Conservation (phyloP, 2,329 filamentous ascomycete genomes). For the Coniella lustricola region DNA sequence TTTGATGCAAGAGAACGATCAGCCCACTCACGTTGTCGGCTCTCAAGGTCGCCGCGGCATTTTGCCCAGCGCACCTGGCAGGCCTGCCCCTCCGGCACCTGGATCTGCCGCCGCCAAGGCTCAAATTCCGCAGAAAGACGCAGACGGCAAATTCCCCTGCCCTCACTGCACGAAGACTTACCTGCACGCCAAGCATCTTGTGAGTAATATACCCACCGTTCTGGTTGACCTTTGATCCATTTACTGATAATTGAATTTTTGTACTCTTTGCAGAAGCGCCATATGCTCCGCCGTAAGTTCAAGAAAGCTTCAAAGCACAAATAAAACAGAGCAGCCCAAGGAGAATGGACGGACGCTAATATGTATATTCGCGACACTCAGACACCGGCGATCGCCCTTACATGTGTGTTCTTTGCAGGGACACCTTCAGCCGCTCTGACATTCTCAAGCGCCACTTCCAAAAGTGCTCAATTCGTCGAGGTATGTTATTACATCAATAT, state of each 20-base stretch:
- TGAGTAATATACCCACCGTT: neutral
- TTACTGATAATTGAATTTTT: neutral
- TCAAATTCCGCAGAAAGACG: conserved; percentile 87
- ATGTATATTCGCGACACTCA: conserved; percentile 28
- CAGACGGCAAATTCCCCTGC: conserved; percentile 96
- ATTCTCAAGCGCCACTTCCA: conserved; percentile 99
- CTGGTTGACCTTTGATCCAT: neutral
- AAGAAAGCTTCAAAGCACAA: too few species aligned
- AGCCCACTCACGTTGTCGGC: conserved; percentile 86
- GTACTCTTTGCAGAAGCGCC: conserved; percentile 66
- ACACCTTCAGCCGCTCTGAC: conserved; percentile 96
- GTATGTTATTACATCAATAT: neutral
- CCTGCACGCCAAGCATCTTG: conserved; percentile 86
- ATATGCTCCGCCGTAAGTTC: conserved; percentile 87
- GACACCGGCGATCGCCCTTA: conserved; percentile 97
- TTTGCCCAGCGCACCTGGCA: conserved; percentile 80
- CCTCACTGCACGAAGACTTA: conserved; percentile 98
- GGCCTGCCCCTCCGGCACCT: conserved; percentile 67
- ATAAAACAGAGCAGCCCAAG: too few species aligned
- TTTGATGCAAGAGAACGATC: conserved; percentile 46
- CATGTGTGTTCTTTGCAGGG: conserved; percentile 95
- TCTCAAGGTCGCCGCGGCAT: conserved; percentile 91
- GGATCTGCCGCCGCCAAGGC: conserved; percentile 67
- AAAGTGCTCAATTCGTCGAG: conserved; percentile 90
- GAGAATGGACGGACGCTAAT: too few species aligned